A percentile compares a stretch with the other conserved stretches of the same genome.
Conservation (phyloP, 106 monocot genomes). For the Platanthera zijinensis region DNA sequence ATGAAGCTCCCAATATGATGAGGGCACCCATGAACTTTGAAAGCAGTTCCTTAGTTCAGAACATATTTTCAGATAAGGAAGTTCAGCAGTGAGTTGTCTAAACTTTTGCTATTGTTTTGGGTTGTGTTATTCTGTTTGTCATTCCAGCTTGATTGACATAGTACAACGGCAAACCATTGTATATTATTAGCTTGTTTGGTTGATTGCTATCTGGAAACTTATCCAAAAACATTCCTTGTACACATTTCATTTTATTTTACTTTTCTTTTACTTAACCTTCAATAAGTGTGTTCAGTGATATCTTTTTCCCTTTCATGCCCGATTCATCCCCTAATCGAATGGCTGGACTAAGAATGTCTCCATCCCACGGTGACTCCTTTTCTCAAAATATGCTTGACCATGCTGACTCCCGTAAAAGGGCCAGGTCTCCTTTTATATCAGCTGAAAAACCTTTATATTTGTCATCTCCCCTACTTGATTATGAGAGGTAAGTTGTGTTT, state of each 20-base stretch:
- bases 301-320: slow-evolving; percentile 14
- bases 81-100: slow-evolving; percentile 10
- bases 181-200: background rate
- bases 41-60: slow-evolving; percentile 7
- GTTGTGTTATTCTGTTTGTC: background rate
- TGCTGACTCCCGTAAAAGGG: slow-evolving; percentile 28
- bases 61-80: background rate
- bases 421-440: slow-evolving; percentile 36
- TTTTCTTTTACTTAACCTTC: background rate
- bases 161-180: background rate
- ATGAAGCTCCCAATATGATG: slow-evolving; percentile 3
- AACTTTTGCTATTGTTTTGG: background rate
- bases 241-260: background rate
- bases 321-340: slow-evolving; percentile 16
- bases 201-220: background rate
- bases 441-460: slow-evolving; percentile 8
- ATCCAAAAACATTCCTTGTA: background rate
- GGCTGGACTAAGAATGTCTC: slow-evolving; percentile 12
- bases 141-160: background rate
- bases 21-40: slow-evolving; percentile 7
- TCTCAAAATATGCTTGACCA: slow-evolving; percentile 15
- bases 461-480: slow-evolving; percentile 25
- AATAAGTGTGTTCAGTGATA: background rate
- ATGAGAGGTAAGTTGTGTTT: slow-evolving; percentile 37
- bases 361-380: background rate